Base-by-base conservation (phyloP, 345 rosid species). In the Populus alba region DNA sequence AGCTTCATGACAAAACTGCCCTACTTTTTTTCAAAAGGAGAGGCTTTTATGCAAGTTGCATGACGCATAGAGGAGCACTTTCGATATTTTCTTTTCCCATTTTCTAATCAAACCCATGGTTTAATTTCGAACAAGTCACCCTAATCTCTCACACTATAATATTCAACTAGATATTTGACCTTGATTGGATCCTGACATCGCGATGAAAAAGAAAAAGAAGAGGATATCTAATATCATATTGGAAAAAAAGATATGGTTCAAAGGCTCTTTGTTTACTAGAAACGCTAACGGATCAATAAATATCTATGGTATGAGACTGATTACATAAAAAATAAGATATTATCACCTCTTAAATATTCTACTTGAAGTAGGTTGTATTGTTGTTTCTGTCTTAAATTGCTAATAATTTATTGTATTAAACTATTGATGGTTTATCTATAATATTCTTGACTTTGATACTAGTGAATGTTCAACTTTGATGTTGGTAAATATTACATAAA, bases 21-120 rank as follows among this genome's bases (percentile, higher is more conserved):
- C 83, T 22, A 73, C 83, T 84, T 85, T 82, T 82, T 72, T 79
- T 41, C 23, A 20, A 66, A 80, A 72, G 74, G 10, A 68, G 23
- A 69, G 75, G 70, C 77, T 78, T 85, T 79, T 79, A 25, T 69
- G 86, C 89, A 83, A 87, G 74, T 85, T 85, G 90, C 82, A 77
- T 22, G 15, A 47, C 3, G 51, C 51, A 41, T 57, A 3, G 71
- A 76, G 72, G 25, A 81, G 88, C 85, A 85, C 85, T 87, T 79
- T 49, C 77, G 76, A 61, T 71, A 66, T 82, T 79, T 78, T 77
- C 55, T 85, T 81, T 80, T 75, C 77, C 55, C 74, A 81, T 77
- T 73, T 71, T 55, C 62, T 68, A n/a, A 59, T 4, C 63, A 59
- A 70, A 31, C 61, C 68, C 76, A 23, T 29, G 29, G n/a, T 51